Evolutionary conservation across 192 early-diverging fungal species (phyloP).

Genomic region (Entomortierella beljakovae): DNA sequence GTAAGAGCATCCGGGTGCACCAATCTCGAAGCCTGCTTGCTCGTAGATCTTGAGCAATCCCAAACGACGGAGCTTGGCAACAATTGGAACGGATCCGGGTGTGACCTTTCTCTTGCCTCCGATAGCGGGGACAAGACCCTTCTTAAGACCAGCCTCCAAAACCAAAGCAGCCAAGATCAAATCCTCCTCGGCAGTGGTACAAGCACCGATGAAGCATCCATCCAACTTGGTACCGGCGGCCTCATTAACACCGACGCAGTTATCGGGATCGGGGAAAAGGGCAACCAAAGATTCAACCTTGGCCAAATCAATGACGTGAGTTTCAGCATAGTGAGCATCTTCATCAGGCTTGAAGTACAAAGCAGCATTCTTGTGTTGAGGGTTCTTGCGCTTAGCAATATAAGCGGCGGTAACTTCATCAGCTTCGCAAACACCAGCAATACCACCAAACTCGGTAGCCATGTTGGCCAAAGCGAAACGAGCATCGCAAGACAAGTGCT

Average conservation of each 20-base stretch:
- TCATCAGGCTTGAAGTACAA: slow-evolving; percentile 80
- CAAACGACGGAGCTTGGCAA: slow-evolving; percentile 81
- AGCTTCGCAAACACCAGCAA: slow-evolving; percentile 85
- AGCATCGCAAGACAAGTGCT: slow-evolving; percentile 86
- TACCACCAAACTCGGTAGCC: slow-evolving; percentile 89
- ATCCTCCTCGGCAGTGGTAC: slow-evolving; percentile 87
- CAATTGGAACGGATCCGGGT: slow-evolving; percentile 80
- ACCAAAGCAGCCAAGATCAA: slow-evolving; percentile 82
- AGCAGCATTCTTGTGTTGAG: slow-evolving; percentile 73
- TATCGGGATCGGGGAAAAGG: slow-evolving; percentile 81
- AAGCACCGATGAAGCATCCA: slow-evolving; percentile 86
- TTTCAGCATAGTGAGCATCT: slow-evolving; percentile 84
- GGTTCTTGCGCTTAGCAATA: slow-evolving; percentile 78
- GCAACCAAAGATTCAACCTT: slow-evolving; percentile 77
- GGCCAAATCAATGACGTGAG: slow-evolving; percentile 77
- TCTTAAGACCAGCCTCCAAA: slow-evolving; percentile 78
- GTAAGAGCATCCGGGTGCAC: slow-evolving; percentile 85
- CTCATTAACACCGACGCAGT: slow-evolving; percentile 74
- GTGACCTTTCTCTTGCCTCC: slow-evolving; percentile 79
- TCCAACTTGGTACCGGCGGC: slow-evolving; percentile 74
- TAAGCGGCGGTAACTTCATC: slow-evolving; percentile 81
- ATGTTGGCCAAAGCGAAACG: slow-evolving; percentile 87
- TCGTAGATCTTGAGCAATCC: slow-evolving; percentile 80
- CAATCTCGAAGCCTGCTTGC: slow-evolving; percentile 78
- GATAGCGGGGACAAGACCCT: slow-evolving; percentile 69